Conservation (phyloP, 768 basidiomycete species). For the Xerocomellus intermedius region DNA sequence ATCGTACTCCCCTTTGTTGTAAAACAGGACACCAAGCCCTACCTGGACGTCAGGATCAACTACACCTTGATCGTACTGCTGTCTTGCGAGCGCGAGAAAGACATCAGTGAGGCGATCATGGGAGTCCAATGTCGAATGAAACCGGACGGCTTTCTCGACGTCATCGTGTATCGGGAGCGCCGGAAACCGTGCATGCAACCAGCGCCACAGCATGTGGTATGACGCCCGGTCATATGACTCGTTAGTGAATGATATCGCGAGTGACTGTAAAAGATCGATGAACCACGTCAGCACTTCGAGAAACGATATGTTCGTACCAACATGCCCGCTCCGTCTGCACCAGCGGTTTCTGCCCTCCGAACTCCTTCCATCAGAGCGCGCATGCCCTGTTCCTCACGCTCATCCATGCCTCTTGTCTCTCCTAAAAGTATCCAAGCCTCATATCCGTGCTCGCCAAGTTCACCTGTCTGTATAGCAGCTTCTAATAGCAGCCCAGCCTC, state of each 20-base stretch:
- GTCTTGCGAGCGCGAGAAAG: slow-evolving; percentile 79
- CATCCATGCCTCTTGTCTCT: slow-evolving; percentile 87
- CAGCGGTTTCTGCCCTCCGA: slow-evolving; percentile 58
- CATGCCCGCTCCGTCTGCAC: slow-evolving; percentile 69
- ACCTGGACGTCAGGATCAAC: slow-evolving; percentile 92
- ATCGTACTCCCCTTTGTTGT: slow-evolving; percentile 82
- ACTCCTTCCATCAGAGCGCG: slow-evolving; percentile 76
- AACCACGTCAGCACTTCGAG: neutral
- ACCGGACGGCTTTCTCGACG: slow-evolving; percentile 50
- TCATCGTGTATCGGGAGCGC: slow-evolving; percentile 53
- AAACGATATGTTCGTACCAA: slow-evolving; percentile 46
- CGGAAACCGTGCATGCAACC: slow-evolving; percentile 71
- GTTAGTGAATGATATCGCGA: slow-evolving; percentile 96
- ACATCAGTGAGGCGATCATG: slow-evolving; percentile 76
- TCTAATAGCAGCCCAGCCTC: slow-evolving; percentile 87
- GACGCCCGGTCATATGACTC: slow-evolving; percentile 88
- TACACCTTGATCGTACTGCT: slow-evolving; percentile 70
- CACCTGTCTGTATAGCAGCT: slow-evolving; percentile 82
- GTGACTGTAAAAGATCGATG: slow-evolving; percentile 53
- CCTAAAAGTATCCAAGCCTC: slow-evolving; percentile 94
- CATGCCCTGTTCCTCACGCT: slow-evolving; percentile 81
- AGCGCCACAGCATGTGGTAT: slow-evolving; percentile 80
- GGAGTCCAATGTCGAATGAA: slow-evolving; percentile 75
- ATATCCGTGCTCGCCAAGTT: slow-evolving; percentile 76
- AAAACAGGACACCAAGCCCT: slow-evolving; percentile 90